Base-by-base conservation (phyloP, 805 yeast species). In the Millerozyma acaciae region DNA sequence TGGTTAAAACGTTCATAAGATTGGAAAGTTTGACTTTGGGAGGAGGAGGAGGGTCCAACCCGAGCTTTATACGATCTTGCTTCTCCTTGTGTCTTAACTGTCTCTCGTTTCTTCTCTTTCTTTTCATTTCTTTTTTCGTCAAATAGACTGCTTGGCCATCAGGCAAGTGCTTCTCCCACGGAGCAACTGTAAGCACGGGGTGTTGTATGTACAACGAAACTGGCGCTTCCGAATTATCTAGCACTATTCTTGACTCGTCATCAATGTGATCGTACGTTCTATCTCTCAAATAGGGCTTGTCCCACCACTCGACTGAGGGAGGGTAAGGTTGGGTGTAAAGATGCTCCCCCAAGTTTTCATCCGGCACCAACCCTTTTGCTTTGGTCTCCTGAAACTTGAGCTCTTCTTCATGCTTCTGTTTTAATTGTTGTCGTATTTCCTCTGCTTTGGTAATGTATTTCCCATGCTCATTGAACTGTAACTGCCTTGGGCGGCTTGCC, bases 241-340 rank as follows among this genome's bases (percentile, higher is more conserved):
- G 62, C 8, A 62, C 55, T 1, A 60, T 32, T 9, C 48, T 43
- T 2, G 42, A 32, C 1, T 32, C 40, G 8, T 59, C 61, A 4
- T 55, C 48, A n/a, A 67, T 37, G 24, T 62, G 48, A 2, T 51
- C 52, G 43, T 74, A 70, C 25, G 50, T 50, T 3, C 56, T 55
- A 17, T 62, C 63, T 24, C 53, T 53, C 2, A 83, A 44, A 30
- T 76, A 73, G 2, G 76, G 76, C 34, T 58, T 53, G 58, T 90
- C 96, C 97, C 97, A 90, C 96, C 96, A 87, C 55, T 88, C 96
- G 2, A 79, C 57, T 2, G 37, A 40, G 0, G 95, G 95, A 1
- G 89, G 88, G 13, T 39, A 49, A 0, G 49, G 52, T 0, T 62
- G 61, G 33, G 60, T 55, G 47, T 70, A 83, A 6, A 61, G 51